Evolutionary conservation across 2,329 filamentous ascomycete species (phyloP), one percentile per base, ranked within the genome.

Genomic region (Macrophomina tecta): DNA sequence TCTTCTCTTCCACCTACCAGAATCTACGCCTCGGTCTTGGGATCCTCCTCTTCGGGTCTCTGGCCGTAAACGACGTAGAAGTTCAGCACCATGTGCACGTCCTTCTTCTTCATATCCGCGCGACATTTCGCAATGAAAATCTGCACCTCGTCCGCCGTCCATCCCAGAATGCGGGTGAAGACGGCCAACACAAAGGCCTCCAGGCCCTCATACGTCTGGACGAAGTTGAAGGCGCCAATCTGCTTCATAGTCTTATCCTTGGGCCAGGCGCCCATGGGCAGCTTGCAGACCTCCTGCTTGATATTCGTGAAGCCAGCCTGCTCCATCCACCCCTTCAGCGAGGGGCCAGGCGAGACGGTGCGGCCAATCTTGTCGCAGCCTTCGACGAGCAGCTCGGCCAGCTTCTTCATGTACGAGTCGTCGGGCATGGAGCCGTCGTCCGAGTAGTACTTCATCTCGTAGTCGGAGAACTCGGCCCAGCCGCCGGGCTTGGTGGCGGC

Each of bases 231-330:
- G 30, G 32, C 76, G 66, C 68, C 68, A 3, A 63, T 36, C 53
- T 68, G 66, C 48, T 70, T 70, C 63, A 69, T 52, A 0, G 42
- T 42, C 18, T 51, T 34, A 60, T 73, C 72, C 23, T 70, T 69
- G 12, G 71, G 68, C 70, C 71, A 72, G 1, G 67, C 68, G 52
- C 69, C 70, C 32, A 72, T 67, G 1, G 70, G 72, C 65, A 68
- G 64, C 63, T 70, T 70, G 46, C 46, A 28, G 5, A 51, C 0
- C 1, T 42, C 1, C 5, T n/a, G 1, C 48, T 78, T 71, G 18
- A 83, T 75, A 51, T 83, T 79, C 45, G 80, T 75, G 69, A 82
- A 83, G 3, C 81, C 81, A 1, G 78, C 79, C 7, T 76, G 70
- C 14, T 74, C 72, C 75, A 83, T 80, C 73, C 76, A 75, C 12